Evolutionary conservation across 1,139 yeast genomes (phyloP).

Genomic region (Candida frijolesensis): DNA sequence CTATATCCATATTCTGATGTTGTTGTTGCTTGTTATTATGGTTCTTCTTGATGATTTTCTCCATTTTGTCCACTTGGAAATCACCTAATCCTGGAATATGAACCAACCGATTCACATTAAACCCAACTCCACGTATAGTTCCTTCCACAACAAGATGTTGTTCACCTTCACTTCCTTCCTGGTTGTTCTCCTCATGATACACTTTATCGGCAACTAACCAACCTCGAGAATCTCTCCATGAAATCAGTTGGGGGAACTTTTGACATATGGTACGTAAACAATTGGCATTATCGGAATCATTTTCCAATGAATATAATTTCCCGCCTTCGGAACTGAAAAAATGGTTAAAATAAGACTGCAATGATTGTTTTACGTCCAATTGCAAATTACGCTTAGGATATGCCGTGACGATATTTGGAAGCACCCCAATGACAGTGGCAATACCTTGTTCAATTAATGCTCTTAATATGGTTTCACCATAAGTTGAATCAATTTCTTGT

Average conservation of each 20-base stretch:
- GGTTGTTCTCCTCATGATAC: conserved; percentile 19
- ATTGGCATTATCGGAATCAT: conserved; percentile 65
- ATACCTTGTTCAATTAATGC: conserved; percentile 93
- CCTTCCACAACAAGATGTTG: conserved; percentile 66
- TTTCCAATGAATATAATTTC: conserved; percentile 72
- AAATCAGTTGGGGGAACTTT: conserved; percentile 78
- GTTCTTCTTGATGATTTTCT: conserved; percentile 35
- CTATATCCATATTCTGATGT: conserved; percentile 26
- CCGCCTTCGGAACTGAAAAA: conserved; percentile 83
- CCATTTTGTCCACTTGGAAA: conserved; percentile 72
- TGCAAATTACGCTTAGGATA: conserved; percentile 80
- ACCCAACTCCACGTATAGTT: conserved; percentile 82
- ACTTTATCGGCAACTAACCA: conserved; percentile 74
- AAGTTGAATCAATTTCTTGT: conserved; percentile 73
- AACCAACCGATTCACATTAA: conserved; percentile 72
- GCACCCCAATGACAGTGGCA: conserved; percentile 77
- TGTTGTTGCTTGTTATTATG: conserved; percentile 14
- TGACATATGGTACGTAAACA: conserved; percentile 80
- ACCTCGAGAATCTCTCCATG: conserved; percentile 92
- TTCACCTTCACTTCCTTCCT: conserved; percentile 18
- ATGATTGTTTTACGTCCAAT: conserved; percentile 74
- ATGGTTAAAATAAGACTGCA: conserved; percentile 80
- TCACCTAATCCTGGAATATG: conserved; percentile 93
- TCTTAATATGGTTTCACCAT: conserved; percentile 88
- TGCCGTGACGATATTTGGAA: conserved; percentile 68